phyloP scores from a whole-genome alignment of 2,329 filamentous ascomycete species.

The Aspergillus caelatus region DNA sequence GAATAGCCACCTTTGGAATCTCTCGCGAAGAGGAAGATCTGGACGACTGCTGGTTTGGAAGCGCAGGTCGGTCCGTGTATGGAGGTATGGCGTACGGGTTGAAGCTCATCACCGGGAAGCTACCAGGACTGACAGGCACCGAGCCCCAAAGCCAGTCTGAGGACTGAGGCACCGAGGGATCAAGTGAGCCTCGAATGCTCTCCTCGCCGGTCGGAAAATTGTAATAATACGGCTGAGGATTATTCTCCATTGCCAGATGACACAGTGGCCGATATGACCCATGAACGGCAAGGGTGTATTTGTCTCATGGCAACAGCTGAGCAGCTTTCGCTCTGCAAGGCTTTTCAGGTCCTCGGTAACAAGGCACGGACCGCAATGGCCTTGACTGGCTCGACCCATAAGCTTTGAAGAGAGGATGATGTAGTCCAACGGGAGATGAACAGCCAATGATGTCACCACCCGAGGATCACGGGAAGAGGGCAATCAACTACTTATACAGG shows the following conservation, averaged over 20 bases:
- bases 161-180: neutral
- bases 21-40: constrained; percentile 13
- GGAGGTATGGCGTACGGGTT: constrained; percentile 13
- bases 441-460: constrained; percentile 8
- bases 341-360: neutral
- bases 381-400: neutral
- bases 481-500: neutral
- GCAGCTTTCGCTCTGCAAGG: neutral
- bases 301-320: neutral
- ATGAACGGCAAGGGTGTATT: neutral
- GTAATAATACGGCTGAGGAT: neutral
- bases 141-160: constrained; percentile 18
- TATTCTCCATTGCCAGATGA: neutral
- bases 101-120: constrained; percentile 7
- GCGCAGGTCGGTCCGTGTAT: neutral
- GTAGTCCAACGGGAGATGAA: neutral
- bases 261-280: neutral
- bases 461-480: neutral
- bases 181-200: neutral
- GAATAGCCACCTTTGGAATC: constrained; percentile 33
- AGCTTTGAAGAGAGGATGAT: neutral
- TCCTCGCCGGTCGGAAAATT: neutral
- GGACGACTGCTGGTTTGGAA: constrained; percentile 11
- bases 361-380: neutral
- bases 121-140: constrained; percentile 7